Conservation (phyloP, 1,284 basidiomycete species). For the Cutaneotrichosporon sp. region DNA sequence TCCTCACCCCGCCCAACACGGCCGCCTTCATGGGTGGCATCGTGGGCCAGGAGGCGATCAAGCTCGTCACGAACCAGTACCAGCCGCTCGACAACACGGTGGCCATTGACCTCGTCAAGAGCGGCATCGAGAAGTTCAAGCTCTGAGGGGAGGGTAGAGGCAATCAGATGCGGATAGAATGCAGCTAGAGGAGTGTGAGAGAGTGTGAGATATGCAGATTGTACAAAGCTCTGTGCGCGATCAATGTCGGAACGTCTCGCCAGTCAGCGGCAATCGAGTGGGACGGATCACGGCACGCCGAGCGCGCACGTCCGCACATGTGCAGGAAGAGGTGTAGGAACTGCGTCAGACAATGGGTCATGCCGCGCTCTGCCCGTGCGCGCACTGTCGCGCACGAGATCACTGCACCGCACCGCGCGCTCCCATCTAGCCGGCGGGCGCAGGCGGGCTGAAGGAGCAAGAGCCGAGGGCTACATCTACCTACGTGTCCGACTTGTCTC, state of each 20-base stretch:
- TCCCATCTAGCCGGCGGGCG: too few relatives aligned
- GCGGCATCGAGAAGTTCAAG: slow-evolving; percentile 47
- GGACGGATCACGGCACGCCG: not conserved
- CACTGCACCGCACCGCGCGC: not conserved
- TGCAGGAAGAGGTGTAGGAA: not conserved
- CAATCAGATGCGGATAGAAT: too few relatives aligned
- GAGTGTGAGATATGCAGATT: not conserved
- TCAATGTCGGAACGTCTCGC: not conserved
- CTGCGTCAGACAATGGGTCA: not conserved
- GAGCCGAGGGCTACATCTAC: not conserved
- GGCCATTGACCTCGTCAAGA: slow-evolving; percentile 75
- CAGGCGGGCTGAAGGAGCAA: too few relatives aligned
- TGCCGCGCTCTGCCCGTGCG: not conserved
- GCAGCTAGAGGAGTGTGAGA: too few relatives aligned
- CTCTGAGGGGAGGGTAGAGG: too few relatives aligned
- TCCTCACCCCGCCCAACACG: slow-evolving; percentile 84
- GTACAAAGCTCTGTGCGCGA: not conserved
- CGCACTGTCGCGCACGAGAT: not conserved
- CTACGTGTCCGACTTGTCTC: not conserved
- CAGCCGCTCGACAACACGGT: slow-evolving; percentile 85
- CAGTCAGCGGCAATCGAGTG: not conserved
- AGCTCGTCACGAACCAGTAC: slow-evolving; percentile 96
- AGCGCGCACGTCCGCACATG: not conserved
- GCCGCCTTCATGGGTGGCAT: slow-evolving; percentile 92
- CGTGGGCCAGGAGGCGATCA: slow-evolving; percentile 97